A percentile compares a stretch with the other conserved stretches of the same genome.
phyloP scores from a whole-genome alignment of 306 rosid genomes.

The Pachyrhizus erosus region DNA sequence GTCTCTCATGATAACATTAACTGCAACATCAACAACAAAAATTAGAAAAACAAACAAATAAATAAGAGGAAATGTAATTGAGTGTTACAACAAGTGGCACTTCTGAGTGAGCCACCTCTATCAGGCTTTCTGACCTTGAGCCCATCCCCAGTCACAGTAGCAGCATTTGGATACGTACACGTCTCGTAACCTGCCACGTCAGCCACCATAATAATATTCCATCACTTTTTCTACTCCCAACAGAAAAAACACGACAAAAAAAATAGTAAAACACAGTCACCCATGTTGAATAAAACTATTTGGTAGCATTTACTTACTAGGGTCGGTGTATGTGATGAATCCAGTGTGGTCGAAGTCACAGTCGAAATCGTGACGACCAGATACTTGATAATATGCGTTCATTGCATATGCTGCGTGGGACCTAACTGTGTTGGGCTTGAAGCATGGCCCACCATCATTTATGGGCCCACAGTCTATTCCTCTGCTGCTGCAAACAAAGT shows the following conservation, averaged over 20 bases:
- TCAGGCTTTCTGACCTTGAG: constrained; percentile 45
- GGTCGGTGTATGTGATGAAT: constrained; percentile 59
- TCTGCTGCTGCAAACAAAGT: constrained; percentile 45
- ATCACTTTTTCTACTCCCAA: background rate
- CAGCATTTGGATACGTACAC: constrained; percentile 58
- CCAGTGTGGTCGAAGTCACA: constrained; percentile 73
- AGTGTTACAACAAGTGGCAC: background rate
- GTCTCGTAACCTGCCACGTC: constrained; percentile 59
- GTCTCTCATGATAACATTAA: no score
- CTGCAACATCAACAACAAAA: no score
- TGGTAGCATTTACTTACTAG: constrained; percentile 80
- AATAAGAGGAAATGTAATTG: background rate
- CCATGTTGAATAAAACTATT: no score
- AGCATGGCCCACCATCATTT: constrained; percentile 45
- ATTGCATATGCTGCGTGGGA: constrained; percentile 78
- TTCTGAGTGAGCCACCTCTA: constrained; percentile 40
- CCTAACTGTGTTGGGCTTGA: constrained; percentile 57
- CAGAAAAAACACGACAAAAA: background rate
- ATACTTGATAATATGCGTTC: constrained; percentile 67
- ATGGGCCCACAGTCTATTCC: constrained; percentile 54
- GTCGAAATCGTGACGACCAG: constrained; percentile 56
- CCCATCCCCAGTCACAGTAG: background rate
- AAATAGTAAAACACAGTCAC: no score
- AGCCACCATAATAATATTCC: no score
- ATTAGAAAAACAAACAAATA: no score